These are phyloP conservation scores for Farysia itapuensis DNA, from an alignment of 1,284 basidiomycete species.

Conservation along the genomic window DNA sequence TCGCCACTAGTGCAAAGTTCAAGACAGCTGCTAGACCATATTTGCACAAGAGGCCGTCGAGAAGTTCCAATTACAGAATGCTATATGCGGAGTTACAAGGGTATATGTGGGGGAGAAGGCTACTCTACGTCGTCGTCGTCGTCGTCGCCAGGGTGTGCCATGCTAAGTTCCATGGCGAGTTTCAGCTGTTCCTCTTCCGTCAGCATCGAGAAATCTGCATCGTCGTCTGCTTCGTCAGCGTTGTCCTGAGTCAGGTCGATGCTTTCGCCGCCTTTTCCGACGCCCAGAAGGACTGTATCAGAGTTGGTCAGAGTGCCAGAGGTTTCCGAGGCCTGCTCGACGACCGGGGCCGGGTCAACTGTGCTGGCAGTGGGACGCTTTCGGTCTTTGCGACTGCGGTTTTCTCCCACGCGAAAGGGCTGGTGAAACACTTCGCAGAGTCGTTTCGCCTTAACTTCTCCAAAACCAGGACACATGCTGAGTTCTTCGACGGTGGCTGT, in stretches of 20 bases:
- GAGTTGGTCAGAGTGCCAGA: background rate
- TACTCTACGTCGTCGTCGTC: background rate
- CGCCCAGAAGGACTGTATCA: background rate
- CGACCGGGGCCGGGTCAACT: background rate
- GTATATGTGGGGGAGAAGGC: too few relatives aligned
- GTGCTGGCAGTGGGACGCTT: slow-evolving; percentile 61
- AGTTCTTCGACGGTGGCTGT: slow-evolving; percentile 69
- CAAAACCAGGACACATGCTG: slow-evolving; percentile 84
- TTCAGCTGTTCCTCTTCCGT: slow-evolving; percentile 35
- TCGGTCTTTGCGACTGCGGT: slow-evolving; percentile 74
- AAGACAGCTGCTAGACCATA: background rate
- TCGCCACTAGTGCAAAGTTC: too few relatives aligned
- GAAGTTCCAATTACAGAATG: background rate
- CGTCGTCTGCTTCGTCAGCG: background rate
- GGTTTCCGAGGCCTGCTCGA: background rate
- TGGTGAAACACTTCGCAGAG: slow-evolving; percentile 64
- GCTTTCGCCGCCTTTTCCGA: background rate
- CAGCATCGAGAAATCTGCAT: slow-evolving; percentile 21
- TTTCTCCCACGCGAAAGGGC: slow-evolving; percentile 65
- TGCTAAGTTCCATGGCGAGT: slow-evolving; percentile 25
- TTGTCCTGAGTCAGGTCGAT: background rate
- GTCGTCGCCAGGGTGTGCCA: background rate
- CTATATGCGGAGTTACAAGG: too few relatives aligned
- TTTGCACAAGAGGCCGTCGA: background rate
- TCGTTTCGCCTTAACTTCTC: slow-evolving; percentile 84